Base-by-base conservation (phyloP, 495 filamentous ascomycete species). In the Sabuloglossum arenarium region DNA sequence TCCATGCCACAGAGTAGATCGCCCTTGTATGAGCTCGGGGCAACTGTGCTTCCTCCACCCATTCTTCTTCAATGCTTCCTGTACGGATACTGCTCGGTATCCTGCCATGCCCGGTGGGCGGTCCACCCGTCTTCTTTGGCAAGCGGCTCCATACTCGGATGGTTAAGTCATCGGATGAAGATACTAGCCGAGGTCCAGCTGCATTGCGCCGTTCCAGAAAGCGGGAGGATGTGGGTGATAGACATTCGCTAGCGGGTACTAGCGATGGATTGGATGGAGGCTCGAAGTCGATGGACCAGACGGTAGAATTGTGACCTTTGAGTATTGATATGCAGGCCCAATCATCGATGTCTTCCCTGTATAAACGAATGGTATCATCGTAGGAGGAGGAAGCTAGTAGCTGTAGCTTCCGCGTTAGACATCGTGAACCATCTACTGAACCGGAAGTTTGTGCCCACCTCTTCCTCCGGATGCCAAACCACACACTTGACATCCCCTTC, bases 401-500 rank as follows among this genome's bases (percentile, higher is more conserved):
- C 58, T 51, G 16, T 27, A 11, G 12, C 28, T 43, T 3, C 90
- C 81, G 34, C 62, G 64, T 45, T 68, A 65, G 51, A 70, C 72
- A 27, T 68, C 63, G 0, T 42, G 6, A 1, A n/a, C 12, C 29
- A 21, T 14, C 6, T 14, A 21, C 1, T 10, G 37, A 11, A 30
- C 25, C 16, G 1, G 25, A 23, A 19, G 12, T 30, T 6, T 27
- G 25, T 51, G 47, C 47, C 28, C 47, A 51, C 47, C 29, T 69
- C 71, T 61, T 86, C 80, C 32, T 78, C 75, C 1, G 88, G 86
- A 64, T 91, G 85, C 91, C 91, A 98, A 0, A 79, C 75, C 4
- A 98, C 86, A 56, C 79, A 85, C 65, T 98, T 98, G 37, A 98
- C 89, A 65, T 98, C 91, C 14, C 84, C 89, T 28, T 84, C 84